Base-by-base conservation (phyloP, 139 green algal species). In the Limnomonas spitsbergensis region DNA sequence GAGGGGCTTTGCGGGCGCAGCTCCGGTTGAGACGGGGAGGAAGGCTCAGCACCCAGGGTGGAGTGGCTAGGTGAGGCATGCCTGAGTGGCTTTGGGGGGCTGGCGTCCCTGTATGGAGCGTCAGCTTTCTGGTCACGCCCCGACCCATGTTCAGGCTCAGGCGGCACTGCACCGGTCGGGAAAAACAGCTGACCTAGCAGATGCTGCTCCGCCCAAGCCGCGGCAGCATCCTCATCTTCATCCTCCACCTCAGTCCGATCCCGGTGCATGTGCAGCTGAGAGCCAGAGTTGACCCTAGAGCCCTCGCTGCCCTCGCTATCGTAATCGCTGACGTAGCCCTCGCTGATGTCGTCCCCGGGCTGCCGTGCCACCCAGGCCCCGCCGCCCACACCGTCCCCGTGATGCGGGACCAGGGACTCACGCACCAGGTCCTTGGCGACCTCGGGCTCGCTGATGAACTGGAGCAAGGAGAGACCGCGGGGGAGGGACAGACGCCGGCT, bases 141-240 rank as follows among this genome's bases (percentile, higher is more conserved):
- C n/a, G n/a, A n/a, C n/a, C n/a, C n/a, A n/a, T n/a, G n/a, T n/a
- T n/a, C n/a, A n/a, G n/a, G n/a, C n/a, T n/a, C n/a, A n/a, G n/a
- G n/a, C n/a, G n/a, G n/a, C n/a, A n/a, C n/a, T n/a, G n/a, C 14
- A 61, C 14, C 47, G 14, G 47, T 14, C 20, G 56, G 56, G 24
- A 52, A 78, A 42, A 78, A 78, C 39, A 78, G 73, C 52, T 78
- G 73, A 24, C 20, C 7, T 31, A 78, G 53, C 32, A 78, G 73
- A 29, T 78, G 73, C 34, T 69, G 73, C 53, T 78, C 73, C 37
- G 73, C 2, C 2, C 35, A 78, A 3, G 31, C 73, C 1, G 52
- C 40, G 3, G 73, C 73, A 34, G 68, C 69, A 7, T 70, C 14
- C 56, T 70, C 56, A 20, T 70, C 56, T 31, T 70, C 69, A 24